Evolutionary conservation across 192 early-diverging fungal genomes (phyloP).

Genomic region (Coemansia asiatica): DNA sequence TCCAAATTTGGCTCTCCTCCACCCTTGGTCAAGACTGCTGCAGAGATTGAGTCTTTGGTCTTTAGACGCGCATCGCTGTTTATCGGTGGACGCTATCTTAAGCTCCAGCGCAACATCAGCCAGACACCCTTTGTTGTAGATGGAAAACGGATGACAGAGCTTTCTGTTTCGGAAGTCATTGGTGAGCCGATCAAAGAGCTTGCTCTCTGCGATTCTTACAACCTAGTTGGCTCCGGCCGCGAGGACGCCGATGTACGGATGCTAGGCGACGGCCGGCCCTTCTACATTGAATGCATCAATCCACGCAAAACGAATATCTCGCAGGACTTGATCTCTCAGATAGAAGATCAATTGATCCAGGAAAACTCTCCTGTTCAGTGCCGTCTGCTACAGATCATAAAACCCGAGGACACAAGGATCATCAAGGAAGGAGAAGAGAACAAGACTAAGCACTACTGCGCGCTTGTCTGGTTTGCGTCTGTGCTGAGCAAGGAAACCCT

Average conservation of each 20-base stretch:
- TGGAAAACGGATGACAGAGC: slow-evolving; percentile 66
- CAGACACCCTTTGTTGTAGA: slow-evolving; percentile 84
- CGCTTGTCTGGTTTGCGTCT: slow-evolving; percentile 67
- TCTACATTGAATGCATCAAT: slow-evolving; percentile 85
- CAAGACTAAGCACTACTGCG: slow-evolving; percentile 71
- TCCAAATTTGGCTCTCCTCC: slow-evolving; percentile 30
- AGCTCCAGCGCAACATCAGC: slow-evolving; percentile 71
- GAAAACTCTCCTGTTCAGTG: slow-evolving; percentile 58
- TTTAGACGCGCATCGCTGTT: slow-evolving; percentile 59
- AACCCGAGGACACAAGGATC: slow-evolving; percentile 57
- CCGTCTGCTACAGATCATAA: slow-evolving; percentile 51
- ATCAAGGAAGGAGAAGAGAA: slow-evolving; percentile 76
- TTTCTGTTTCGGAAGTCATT: slow-evolving; percentile 80
- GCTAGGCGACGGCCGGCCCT: slow-evolving; percentile 88
- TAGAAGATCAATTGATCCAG: slow-evolving; percentile 53
- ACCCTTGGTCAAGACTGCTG: slow-evolving; percentile 17
- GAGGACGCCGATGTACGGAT: slow-evolving; percentile 96
- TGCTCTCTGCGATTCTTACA: slow-evolving; percentile 65
- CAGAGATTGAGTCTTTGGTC: slow-evolving; percentile 38
- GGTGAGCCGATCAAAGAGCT: slow-evolving; percentile 59
- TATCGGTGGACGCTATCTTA: slow-evolving; percentile 73
- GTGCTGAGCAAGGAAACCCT: slow-evolving; percentile 57
- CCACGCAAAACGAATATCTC: slow-evolving; percentile 58
- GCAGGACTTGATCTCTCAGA: slow-evolving; percentile 38
- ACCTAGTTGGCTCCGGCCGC: slow-evolving; percentile 80